phyloP scores from a whole-genome alignment of 257 asterid genomes.

The Solanum tarapatanum region DNA sequence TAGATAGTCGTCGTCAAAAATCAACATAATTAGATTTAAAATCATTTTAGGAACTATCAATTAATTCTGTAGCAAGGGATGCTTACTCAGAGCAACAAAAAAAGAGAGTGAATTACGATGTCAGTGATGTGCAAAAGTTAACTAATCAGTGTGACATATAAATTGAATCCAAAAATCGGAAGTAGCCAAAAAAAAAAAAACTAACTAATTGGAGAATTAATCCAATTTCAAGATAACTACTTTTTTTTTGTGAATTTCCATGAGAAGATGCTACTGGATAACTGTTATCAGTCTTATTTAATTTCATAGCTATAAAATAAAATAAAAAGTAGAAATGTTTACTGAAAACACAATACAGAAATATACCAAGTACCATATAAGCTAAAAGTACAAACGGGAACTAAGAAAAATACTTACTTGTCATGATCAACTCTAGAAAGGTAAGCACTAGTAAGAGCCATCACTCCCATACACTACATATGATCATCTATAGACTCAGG shows the following conservation, averaged over 20 bases:
- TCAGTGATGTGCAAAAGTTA: too few relatives aligned
- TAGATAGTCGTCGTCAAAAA: too few relatives aligned
- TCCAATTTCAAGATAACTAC: too few relatives aligned
- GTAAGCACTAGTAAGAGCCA: slow-evolving; percentile 81
- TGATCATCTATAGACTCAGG: slow-evolving; percentile 94
- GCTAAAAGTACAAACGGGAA: background rate
- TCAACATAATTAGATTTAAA: too few relatives aligned
- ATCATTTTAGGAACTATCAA: too few relatives aligned
- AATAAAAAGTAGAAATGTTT: background rate
- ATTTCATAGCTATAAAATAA: background rate
- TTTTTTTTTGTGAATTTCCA: background rate
- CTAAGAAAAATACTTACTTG: slow-evolving; percentile 31
- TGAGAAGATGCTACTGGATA: background rate
- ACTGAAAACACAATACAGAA: background rate
- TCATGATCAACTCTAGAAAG: slow-evolving; percentile 78
- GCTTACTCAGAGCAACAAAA: too few relatives aligned
- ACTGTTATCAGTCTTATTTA: background rate
- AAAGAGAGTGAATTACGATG: too few relatives aligned
- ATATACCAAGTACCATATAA: background rate
- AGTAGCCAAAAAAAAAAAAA: too few relatives aligned
- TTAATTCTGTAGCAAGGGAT: too few relatives aligned
- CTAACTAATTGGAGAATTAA: too few relatives aligned
- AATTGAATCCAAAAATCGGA: too few relatives aligned
- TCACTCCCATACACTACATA: slow-evolving; percentile 74
- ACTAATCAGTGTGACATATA: too few relatives aligned